These are phyloP conservation scores for Trichoderma sp. DNA, from an alignment of 2,329 filamentous ascomycete genomes.

Conservation along the genomic window DNA sequence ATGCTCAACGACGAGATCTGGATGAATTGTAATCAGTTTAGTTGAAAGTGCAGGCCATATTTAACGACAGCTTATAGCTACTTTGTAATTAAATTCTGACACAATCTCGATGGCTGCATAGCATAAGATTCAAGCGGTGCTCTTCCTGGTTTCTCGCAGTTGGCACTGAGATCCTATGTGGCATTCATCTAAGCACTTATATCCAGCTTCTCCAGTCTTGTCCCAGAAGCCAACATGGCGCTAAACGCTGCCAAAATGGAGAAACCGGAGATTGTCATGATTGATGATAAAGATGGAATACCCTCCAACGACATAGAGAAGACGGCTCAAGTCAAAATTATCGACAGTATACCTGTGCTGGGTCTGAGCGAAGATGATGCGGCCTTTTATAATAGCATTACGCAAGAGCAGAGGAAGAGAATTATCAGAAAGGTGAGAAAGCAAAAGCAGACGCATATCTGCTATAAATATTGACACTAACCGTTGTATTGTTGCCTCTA, in stretches of 20 bases:
- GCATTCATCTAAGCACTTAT: background rate
- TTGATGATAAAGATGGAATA: constrained; percentile 1
- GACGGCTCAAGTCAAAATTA: background rate
- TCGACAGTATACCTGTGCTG: constrained; percentile 7
- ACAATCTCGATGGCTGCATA: background rate
- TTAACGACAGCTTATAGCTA: background rate
- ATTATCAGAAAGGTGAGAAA: constrained; percentile 12
- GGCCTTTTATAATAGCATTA: constrained; percentile 10
- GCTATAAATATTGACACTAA: background rate
- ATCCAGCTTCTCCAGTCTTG: background rate
- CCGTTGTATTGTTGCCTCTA: background rate
- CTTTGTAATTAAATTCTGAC: background rate
- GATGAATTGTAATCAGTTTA: background rate
- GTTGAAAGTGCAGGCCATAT: background rate
- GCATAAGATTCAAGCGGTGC: background rate
- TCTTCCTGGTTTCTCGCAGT: background rate
- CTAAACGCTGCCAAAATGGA: background rate
- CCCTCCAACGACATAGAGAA: background rate
- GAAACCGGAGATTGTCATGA: constrained; percentile 6
- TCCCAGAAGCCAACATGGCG: background rate
- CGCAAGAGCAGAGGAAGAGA: background rate
- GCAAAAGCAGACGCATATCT: fast-evolving
- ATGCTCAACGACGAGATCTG: background rate
- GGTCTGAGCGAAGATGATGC: constrained; percentile 14
- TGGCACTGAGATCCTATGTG: background rate